Base-by-base conservation (phyloP, 768 basidiomycete genomes). In the Austroboletus eburneus region DNA sequence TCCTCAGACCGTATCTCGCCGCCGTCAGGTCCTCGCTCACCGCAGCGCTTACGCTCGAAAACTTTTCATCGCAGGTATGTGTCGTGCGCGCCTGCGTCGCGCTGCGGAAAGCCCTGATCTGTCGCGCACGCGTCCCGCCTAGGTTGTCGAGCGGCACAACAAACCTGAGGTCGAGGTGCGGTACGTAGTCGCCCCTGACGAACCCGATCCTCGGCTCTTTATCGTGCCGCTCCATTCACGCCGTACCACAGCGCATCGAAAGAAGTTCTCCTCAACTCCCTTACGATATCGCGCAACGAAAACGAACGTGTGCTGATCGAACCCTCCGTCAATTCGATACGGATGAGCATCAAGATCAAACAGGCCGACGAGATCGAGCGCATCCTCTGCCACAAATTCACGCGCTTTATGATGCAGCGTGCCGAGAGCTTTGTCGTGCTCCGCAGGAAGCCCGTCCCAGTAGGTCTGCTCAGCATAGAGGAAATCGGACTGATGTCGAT, bases 341-440 rank as follows among this genome's bases (percentile, higher is more conserved):
- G 96, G 34, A 76, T 99, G 48, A 92, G 88, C 69, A 98, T 99
- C 72, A 92, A 86, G 74, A 97, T 99, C 66, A 99, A 99, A 68
- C 96, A 99, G 66, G 93, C 96, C 27, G 96, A 99, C 68, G 96
- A 99, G 72, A 95, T 97, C 51, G 96, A 99, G 64, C 81, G 87
- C 42, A 96, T 98, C 57, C 74, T 99, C 32, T 96, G 94, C 64
- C 91, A 97, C 73, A 93, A 98, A 68, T 98, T 99, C 68, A 96
- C 93, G 18, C 78, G 96, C 43, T 99, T 99, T 73, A 88, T 98
- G 91, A 97, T 93, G 86, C 92, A 94, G 72, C 77, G 96, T 48
- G 96, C 96, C 21, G 96, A 99, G 73, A 92, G 85, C 68, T 99
- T 99, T 67, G 80, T 99, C 50, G 91, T 99, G 57, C 77, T 99